Evolutionary conservation across 1,284 basidiomycete genomes (phyloP), one percentile per base, ranked within the genome.

Genomic region (Tremellales sp.): DNA sequence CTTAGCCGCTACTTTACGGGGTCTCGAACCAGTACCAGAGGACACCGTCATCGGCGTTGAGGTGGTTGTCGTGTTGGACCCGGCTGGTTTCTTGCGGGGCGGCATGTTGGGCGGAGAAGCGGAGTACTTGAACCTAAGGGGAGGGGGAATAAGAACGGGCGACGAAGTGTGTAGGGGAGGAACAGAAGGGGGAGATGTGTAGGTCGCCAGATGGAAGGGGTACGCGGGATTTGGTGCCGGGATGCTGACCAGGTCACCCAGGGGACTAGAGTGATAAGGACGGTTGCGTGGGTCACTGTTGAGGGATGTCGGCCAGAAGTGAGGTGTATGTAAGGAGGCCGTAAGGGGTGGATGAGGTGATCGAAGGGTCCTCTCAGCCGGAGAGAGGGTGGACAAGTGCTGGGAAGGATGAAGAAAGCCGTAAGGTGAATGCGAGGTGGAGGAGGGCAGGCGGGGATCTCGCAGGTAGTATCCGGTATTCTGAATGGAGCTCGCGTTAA

Each of bases 291-390:
- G 35, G 16, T 31, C 10, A 31, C 10, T 10, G 43, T 14, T 5
- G 48, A 43, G 3, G 40, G 50, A 12, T 31, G 42, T 2, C 7
- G 56, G 53, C 56, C 53, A 56, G 10, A 43, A 37, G 35, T 58
- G 47, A 22, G 40, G 31, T 4, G 52, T 49, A 13, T 56, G 45
- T 22, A 65, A 46, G 16, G 54, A 34, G 16, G 68, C 68, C 2
- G 66, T 68, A 18, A 70, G 58, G 5, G 68, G 66, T 14, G 66
- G 66, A 59, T 68, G 62, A 4, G 68, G 68, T 3, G 65, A 68
- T 26, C 68, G 61, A 8, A 67, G 55, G 12, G 53, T 51, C 29
- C 65, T 48, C 43, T 69, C 63, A 52, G 52, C 56, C 14, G 45
- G 47, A 5, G 56, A 57, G 7, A 58, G 53, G 9, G 56, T 51